These are phyloP conservation scores for Neonectria ditissima DNA, from an alignment of 2,329 filamentous ascomycete species.

Conservation along the genomic window DNA sequence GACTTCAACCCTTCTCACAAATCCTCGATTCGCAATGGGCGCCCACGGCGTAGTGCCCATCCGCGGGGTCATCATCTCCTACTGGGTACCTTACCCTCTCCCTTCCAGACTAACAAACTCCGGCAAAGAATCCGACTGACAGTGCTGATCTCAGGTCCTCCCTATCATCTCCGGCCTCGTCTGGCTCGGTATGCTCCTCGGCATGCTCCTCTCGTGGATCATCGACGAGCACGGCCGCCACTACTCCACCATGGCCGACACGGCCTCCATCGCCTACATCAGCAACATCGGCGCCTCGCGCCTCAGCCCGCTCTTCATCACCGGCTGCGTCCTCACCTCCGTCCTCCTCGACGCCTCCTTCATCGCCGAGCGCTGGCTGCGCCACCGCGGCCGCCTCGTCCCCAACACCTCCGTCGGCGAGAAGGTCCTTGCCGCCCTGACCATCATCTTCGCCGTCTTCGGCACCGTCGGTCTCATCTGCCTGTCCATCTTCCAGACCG, in stretches of 20 bases:
- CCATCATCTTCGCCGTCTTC: conserved; percentile 75
- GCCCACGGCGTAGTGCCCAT: conserved; percentile 45
- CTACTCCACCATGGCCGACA: conserved; percentile 70
- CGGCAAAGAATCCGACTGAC: neutral
- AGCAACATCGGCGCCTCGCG: conserved; percentile 71
- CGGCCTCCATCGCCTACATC: conserved; percentile 77
- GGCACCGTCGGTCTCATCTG: conserved; percentile 86
- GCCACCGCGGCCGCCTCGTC: conserved; percentile 82
- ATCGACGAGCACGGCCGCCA: conserved; percentile 63
- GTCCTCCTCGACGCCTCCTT: conserved; percentile 86
- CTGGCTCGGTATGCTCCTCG: conserved; percentile 76
- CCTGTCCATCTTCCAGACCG: conserved; percentile 87
- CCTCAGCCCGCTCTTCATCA: conserved; percentile 83
- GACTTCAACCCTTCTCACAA: conserved; percentile 1
- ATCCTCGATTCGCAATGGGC: neutral
- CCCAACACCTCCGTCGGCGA: conserved; percentile 75
- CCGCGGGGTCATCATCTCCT: conserved; percentile 50
- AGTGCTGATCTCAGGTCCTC: conserved; percentile 62
- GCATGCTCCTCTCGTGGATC: conserved; percentile 78
- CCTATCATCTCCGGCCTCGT: conserved; percentile 75
- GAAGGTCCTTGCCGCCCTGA: conserved; percentile 70
- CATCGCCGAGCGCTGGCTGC: conserved; percentile 83
- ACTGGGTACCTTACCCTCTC: conserved; percentile 52
- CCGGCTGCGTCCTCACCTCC: conserved; percentile 77
- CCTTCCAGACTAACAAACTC: no score